Base-by-base conservation (phyloP, 2,329 filamentous ascomycete genomes). In the Grosmannia serpens region DNA sequence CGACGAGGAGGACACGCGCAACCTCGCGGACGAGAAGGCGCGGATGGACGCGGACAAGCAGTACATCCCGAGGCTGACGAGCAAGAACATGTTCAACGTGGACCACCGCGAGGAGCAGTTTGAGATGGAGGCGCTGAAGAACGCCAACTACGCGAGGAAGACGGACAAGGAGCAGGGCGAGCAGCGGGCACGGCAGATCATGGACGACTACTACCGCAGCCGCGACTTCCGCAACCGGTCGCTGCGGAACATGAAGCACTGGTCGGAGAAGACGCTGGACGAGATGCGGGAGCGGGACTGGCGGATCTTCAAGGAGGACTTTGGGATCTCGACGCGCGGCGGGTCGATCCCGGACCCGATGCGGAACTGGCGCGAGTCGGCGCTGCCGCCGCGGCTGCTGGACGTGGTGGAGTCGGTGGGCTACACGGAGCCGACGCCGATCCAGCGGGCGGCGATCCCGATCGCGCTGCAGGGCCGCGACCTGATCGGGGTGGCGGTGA, bases 261-360 rank as follows among this genome's bases (percentile, higher is more conserved):
- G 94, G 94, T 91, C 88, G 58, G 89, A 96, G 69, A 99, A 99
- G 83, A 82, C 80, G 62, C 76, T 97, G 62, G 84, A 88, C 17
- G 89, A 96, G 67, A 99, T 99, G 94, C 88, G 90, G 62, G 91
- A 97, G 74, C 82, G 94, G 70, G 94, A 99, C 73, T 99, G 94
- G 94, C 89, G 94, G 69, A 97, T 99, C 66, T 96, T 99, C 84
- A 99, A 97, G 74, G 94, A 97, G 71, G 91, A 99, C 72, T 97
- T 96, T 75, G 95, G 94, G 66, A 99, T 99, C 69, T 81, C 87
- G 47, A 96, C 91, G 10, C 97, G 96, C 71, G 94, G 94, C 59
- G 92, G 92, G 50, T 80, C 81, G 29, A 90, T 97, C 58, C 94
- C 94, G 1, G 92, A 97, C 67, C 94, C 94, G 0, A 97, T 99